Evolutionary conservation across 192 early-diverging fungal genomes (phyloP).

Genomic region (Backusella westeae): DNA sequence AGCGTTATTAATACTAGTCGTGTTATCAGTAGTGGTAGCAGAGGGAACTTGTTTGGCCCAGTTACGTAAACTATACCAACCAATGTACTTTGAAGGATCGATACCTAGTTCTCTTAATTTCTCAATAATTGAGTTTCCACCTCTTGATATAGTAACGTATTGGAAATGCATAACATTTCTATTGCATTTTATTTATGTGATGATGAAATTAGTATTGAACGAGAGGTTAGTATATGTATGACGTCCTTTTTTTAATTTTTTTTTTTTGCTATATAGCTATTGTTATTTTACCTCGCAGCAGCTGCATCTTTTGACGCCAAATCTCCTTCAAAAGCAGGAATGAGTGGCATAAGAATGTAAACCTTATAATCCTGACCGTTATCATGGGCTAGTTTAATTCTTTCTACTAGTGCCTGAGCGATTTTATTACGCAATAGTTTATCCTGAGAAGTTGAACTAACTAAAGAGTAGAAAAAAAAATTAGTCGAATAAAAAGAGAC

Average conservation of each 20-base stretch:
- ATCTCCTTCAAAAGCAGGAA: slow-evolving; percentile 85
- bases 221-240: not conserved
- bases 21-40: not conserved
- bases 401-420: slow-evolving; percentile 61
- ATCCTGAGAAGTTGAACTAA: slow-evolving; percentile 17
- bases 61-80: slow-evolving; percentile 70
- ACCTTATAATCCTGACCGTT: slow-evolving; percentile 50
- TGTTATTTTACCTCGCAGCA: slow-evolving; percentile 38
- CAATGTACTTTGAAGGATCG: slow-evolving; percentile 61
- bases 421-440: slow-evolving; percentile 27
- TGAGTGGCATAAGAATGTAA: slow-evolving; percentile 80
- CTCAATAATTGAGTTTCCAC: slow-evolving; percentile 65
- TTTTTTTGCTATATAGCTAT: not conserved
- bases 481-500: not conserved
- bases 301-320: slow-evolving; percentile 69
- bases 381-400: slow-evolving; percentile 70
- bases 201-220: not conserved
- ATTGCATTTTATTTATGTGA: not conserved
- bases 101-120: slow-evolving; percentile 59
- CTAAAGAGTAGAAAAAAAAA: not conserved
- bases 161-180: slow-evolving; percentile 76
- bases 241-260: not conserved
- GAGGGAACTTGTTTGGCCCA: slow-evolving; percentile 48
- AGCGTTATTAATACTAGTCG: not conserved
- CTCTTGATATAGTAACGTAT: slow-evolving; percentile 73